Percentiles rank a stretch among this genome's conserved stretches.
Conservation (phyloP, 257 asterid species). For the Solanum bulbocastanum region DNA sequence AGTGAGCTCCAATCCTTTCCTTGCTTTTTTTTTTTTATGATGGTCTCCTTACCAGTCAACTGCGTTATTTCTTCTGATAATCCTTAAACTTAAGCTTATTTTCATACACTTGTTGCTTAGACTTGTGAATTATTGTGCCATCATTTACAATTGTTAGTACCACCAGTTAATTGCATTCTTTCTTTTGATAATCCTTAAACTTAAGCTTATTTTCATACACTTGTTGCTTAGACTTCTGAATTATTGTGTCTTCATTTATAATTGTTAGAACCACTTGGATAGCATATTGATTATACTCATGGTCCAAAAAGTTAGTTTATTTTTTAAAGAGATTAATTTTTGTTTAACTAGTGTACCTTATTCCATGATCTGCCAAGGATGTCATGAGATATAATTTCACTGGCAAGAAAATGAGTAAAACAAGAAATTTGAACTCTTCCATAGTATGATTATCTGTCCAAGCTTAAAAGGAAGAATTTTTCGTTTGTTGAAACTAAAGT, state of each 20-base stretch:
- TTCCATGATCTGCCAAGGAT: neutral
- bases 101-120: neutral
- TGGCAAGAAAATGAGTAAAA: neutral
- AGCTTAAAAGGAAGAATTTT: neutral
- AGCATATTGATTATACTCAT: neutral
- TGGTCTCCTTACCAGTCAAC: neutral
- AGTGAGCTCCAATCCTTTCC: slow-evolving; percentile 32
- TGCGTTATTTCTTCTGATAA: neutral
- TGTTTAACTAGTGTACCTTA: neutral
- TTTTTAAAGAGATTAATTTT: neutral
- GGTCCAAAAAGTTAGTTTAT: neutral
- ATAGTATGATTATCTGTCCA: neutral
- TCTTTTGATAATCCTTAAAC: neutral
- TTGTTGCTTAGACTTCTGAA: neutral
- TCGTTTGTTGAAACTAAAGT: neutral
- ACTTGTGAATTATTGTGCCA: neutral
- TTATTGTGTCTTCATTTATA: neutral
- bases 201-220: neutral
- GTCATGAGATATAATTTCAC: neutral
- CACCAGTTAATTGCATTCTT: neutral
- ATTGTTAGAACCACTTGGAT: neutral
- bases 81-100: neutral
- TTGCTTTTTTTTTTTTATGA: neutral
- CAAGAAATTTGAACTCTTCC: neutral
- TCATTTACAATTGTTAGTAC: neutral